phyloP scores from a whole-genome alignment of 306 rosid species.

The Quercus cerris region DNA sequence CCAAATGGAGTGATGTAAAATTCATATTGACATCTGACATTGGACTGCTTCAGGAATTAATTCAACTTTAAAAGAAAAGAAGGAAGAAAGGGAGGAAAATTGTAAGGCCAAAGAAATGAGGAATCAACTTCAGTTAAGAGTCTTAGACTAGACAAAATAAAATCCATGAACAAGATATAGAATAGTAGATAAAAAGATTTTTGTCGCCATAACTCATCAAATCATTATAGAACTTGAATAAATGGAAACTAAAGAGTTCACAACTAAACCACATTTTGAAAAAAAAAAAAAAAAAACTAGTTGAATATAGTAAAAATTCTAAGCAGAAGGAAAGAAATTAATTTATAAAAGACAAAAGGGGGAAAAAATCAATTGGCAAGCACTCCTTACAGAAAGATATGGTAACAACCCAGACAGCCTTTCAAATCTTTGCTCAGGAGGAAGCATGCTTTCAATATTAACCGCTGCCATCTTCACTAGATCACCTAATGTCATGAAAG shows the following conservation, averaged over 20 bases:
- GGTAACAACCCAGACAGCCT: conserved; percentile 64
- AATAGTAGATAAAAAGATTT: background rate
- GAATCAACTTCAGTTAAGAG: background rate
- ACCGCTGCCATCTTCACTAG: conserved; percentile 84
- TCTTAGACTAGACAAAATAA: background rate
- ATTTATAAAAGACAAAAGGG: background rate
- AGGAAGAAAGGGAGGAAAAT: background rate
- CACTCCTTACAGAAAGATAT: conserved; percentile 69
- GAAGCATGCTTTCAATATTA: conserved; percentile 49
- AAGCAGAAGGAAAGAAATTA: background rate
- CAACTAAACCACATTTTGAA: background rate
- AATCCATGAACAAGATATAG: background rate
- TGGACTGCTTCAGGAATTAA: conserved; percentile 1
- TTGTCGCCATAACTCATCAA: background rate
- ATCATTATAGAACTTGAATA: background rate
- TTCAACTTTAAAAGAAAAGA: no score
- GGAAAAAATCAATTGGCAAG: conserved; percentile 3
- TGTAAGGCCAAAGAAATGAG: background rate
- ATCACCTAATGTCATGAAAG: conserved; percentile 61
- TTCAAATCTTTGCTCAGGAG: conserved; percentile 50
- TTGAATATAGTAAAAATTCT: background rate
- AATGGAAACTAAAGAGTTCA: background rate
- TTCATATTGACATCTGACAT: background rate
- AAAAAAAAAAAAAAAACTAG: background rate
- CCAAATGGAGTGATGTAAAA: conserved; percentile 20